Percentiles rank a stretch among this genome's conserved stretches.
phyloP scores from a whole-genome alignment of 495 filamentous ascomycete species.

The Xylaria nigripes region DNA sequence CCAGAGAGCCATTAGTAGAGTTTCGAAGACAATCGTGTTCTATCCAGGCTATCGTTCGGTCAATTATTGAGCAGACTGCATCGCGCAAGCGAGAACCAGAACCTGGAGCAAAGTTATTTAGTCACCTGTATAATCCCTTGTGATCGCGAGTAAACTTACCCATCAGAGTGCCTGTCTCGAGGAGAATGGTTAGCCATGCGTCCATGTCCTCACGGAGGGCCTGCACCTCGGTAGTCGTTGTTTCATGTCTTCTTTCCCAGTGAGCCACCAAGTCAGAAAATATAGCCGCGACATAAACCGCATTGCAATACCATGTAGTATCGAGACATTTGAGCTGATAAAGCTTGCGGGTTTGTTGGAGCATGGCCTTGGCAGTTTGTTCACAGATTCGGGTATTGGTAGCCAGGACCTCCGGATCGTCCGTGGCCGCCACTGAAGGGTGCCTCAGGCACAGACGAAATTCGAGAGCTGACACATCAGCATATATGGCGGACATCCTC shows the following conservation, averaged over 20 bases:
- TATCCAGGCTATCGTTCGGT: constrained; percentile 38
- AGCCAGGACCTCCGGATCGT: constrained; percentile 49
- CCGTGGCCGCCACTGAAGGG: constrained; percentile 59
- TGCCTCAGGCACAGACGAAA: constrained; percentile 53
- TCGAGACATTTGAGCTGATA: constrained; percentile 60
- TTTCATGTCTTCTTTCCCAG: constrained; percentile 55
- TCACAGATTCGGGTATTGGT: constrained; percentile 63
- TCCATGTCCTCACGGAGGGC: constrained; percentile 58
- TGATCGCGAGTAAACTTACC: constrained; percentile 37
- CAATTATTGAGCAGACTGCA: constrained; percentile 32
- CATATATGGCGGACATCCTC: constrained; percentile 44
- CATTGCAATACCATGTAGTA: constrained; percentile 68
- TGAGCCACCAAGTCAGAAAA: constrained; percentile 64
- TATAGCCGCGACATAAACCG: constrained; percentile 64
- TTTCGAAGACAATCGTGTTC: constrained; percentile 32
- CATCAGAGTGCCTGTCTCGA: constrained; percentile 53
- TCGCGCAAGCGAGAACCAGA: constrained; percentile 33
- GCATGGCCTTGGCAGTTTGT: constrained; percentile 53
- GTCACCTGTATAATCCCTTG: background rate
- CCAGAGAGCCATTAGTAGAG: constrained; percentile 14
- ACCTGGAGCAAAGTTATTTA: constrained; percentile 11
- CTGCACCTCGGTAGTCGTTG: constrained; percentile 44
- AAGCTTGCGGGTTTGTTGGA: constrained; percentile 50
- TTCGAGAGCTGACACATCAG: constrained; percentile 39
- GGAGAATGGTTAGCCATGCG: constrained; percentile 58